phyloP scores from a whole-genome alignment of 306 rosid species.

The Trifolium fragiferum region DNA sequence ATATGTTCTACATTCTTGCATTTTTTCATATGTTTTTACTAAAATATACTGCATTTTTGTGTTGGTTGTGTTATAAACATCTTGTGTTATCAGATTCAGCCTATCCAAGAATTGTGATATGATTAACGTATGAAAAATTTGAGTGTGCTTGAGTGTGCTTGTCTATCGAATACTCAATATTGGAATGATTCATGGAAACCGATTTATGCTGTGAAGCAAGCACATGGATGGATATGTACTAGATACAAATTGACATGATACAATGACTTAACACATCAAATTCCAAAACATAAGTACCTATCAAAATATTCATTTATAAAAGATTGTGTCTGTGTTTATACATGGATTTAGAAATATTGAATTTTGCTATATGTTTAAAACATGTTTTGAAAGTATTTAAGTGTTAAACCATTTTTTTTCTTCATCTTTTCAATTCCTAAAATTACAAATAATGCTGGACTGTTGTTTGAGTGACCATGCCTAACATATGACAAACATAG shows the following conservation, averaged over 20 bases:
- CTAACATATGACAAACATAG: not conserved
- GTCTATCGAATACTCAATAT: not conserved
- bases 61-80: constrained; percentile 18
- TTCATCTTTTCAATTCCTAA: not conserved
- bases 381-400: constrained; percentile 5
- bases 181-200: constrained; percentile 1
- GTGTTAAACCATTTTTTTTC: not conserved
- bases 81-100: constrained; percentile 31
- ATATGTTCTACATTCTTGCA: constrained; percentile 16
- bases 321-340: not conserved
- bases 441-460: not conserved
- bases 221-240: constrained; percentile 5
- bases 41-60: constrained; percentile 27
- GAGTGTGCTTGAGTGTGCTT: not conserved
- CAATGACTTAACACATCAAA: not conserved
- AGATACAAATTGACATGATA: constrained; percentile 22
- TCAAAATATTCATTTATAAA: not conserved
- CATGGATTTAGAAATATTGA: not conserved
- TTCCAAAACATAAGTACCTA: constrained; percentile 4
- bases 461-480: constrained; percentile 6
- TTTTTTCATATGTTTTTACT: constrained; percentile 1
- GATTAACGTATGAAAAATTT: not conserved
- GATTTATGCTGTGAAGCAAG: constrained; percentile 14
- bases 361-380: not conserved
- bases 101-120: not conserved